Conservation (phyloP, 2,329 filamentous ascomycete species). For the Chaetomiaceae sp. region DNA sequence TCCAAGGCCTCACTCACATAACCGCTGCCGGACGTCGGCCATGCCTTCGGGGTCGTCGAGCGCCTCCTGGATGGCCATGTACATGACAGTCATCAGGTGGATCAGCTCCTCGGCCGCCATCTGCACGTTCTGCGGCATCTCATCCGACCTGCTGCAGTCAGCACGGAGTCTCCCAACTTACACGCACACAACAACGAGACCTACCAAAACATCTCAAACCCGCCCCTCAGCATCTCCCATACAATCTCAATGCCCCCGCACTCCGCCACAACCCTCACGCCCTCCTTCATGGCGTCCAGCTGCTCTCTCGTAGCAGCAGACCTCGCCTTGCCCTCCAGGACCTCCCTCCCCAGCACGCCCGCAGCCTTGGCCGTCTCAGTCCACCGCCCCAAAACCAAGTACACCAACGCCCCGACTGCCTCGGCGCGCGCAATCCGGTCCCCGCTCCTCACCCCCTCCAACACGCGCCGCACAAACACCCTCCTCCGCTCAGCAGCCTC, state of each 20-base stretch:
- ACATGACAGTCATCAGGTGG: conserved; percentile 61
- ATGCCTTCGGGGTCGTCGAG: conserved; percentile 50
- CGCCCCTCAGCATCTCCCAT: conserved; percentile 47
- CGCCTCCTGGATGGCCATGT: conserved; percentile 54
- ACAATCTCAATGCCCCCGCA: conserved; percentile 47
- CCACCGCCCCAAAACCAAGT: conserved; percentile 67
- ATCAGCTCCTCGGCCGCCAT: conserved; percentile 57
- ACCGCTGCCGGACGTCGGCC: conserved; percentile 42
- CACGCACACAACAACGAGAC: conserved; percentile 15
- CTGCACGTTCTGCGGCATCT: conserved; percentile 42
- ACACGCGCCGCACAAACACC: conserved; percentile 53
- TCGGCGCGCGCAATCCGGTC: conserved; percentile 48
- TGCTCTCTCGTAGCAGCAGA: conserved; percentile 53
- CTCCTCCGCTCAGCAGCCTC: conserved; percentile 53
- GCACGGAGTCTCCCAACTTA: conserved; percentile 18
- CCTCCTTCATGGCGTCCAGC: conserved; percentile 55
- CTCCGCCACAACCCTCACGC: conserved; percentile 48
- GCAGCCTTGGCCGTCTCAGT: conserved; percentile 56
- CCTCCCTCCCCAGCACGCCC: conserved; percentile 34
- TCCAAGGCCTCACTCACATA: conserved; percentile 41
- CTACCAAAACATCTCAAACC: conserved; percentile 53
- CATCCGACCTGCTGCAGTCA: conserved; percentile 47
- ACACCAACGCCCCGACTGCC: conserved; percentile 54
- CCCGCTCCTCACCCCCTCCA: conserved; percentile 40
- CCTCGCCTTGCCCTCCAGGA: conserved; percentile 36